These are phyloP conservation scores for Plasmodium knowlesi DNA, from an alignment of 169 alveolate genomes.

Conservation along the genomic window DNA sequence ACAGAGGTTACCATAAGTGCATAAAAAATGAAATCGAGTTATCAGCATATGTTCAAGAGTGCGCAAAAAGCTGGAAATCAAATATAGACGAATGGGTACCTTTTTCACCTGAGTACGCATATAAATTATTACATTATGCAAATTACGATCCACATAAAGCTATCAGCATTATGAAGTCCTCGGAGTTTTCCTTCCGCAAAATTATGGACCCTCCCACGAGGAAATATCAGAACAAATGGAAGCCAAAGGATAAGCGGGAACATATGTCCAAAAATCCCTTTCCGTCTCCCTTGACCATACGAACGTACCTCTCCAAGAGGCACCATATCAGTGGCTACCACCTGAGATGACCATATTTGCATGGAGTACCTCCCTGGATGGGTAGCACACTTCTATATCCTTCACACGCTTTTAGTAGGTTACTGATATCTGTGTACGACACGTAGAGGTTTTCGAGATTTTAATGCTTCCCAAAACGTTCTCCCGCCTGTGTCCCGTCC, in stretches of 20 bases:
- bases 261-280: conserved; percentile 84
- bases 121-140: conserved; percentile 88
- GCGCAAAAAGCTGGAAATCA: conserved; percentile 90
- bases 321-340: conserved; percentile 77
- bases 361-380: not conserved
- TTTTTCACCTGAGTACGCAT: conserved; percentile 91
- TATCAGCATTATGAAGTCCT: conserved; percentile 81
- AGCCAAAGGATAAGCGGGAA: conserved; percentile 90
- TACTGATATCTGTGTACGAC: not conserved
- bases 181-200: conserved; percentile 63
- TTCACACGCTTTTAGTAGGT: not conserved
- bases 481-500: not conserved
- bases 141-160: conserved; percentile 91
- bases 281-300: conserved; percentile 85
- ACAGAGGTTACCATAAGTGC: conserved; percentile 70
- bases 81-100: conserved; percentile 90
- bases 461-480: not conserved
- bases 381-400: not conserved
- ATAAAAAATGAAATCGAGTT: conserved; percentile 75
- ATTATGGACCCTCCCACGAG: conserved; percentile 90
- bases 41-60: conserved; percentile 86
- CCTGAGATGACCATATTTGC: conserved; percentile 6
- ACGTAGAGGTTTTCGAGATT: not conserved
- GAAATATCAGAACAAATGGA: conserved; percentile 90
- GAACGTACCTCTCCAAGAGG: conserved; percentile 82